A percentile compares a stretch with the other conserved stretches of the same genome.
Conservation (phyloP, 2,329 filamentous ascomycete species). For the Paracorniculantispora psalliotae region DNA sequence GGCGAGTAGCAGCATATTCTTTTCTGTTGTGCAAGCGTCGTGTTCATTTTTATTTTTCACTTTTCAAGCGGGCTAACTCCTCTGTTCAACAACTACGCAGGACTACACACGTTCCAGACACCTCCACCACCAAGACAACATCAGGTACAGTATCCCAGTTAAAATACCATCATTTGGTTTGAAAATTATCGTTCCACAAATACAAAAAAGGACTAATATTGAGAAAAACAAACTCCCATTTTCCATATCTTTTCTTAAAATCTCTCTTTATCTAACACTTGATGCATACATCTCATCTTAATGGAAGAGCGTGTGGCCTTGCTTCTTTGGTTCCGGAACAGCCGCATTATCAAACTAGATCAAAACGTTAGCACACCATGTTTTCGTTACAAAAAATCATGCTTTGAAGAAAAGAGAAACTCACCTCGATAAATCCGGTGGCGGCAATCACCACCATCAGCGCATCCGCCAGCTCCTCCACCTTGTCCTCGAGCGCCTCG, state of each 20-base stretch:
- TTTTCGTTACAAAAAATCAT: background rate
- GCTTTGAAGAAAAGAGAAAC: background rate
- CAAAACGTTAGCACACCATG: background rate
- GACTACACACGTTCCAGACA: too few species aligned
- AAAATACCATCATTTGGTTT: background rate
- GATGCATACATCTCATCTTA: constrained; percentile 17
- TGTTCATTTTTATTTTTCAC: too few species aligned
- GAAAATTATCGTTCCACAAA: background rate
- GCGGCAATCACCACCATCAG: constrained; percentile 78
- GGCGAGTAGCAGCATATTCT: background rate
- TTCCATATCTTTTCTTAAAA: background rate
- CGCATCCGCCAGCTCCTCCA: constrained; percentile 76
- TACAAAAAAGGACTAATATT: background rate
- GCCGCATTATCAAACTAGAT: constrained; percentile 38
- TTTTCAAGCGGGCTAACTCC: too few species aligned
- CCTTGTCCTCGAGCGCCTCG: constrained; percentile 49
- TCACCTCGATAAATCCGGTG: constrained; percentile 81
- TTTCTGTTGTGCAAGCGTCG: background rate
- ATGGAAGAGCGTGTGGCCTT: constrained; percentile 36
- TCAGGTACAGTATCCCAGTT: too few species aligned
- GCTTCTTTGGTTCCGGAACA: constrained; percentile 28
- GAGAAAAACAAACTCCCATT: background rate
- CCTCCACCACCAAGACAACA: too few species aligned
- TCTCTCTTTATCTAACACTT: background rate
- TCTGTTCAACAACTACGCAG: too few species aligned